These are phyloP conservation scores for Acorus gramineus DNA, from an alignment of 106 monocot species.

Conservation along the genomic window DNA sequence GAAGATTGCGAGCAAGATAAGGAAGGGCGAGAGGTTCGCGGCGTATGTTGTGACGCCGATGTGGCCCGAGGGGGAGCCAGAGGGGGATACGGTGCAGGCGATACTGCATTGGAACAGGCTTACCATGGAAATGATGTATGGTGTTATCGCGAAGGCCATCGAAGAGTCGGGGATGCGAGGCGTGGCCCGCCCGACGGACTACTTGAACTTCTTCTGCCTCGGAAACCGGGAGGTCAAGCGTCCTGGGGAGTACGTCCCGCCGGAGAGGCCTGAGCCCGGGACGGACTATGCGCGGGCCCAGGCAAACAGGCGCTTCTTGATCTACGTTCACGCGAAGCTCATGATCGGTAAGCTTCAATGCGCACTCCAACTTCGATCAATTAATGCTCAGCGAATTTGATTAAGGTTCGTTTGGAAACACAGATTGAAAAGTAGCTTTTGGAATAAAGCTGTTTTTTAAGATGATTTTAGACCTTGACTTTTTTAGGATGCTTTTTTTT, in stretches of 20 bases:
- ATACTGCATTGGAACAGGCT: constrained; percentile 51
- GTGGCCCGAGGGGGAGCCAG: constrained; percentile 68
- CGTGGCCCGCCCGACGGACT: constrained; percentile 35
- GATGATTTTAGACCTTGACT: no score
- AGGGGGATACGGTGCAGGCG: constrained; percentile 45
- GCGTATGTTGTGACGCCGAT: constrained; percentile 54
- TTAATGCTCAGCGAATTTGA: no score
- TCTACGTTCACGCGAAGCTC: constrained; percentile 64
- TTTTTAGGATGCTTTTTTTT: no score
- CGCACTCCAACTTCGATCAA: no score
- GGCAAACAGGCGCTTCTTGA: constrained; percentile 42
- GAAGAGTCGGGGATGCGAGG: constrained; percentile 28
- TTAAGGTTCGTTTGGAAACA: no score
- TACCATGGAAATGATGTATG: constrained; percentile 63
- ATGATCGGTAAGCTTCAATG: constrained; percentile 42
- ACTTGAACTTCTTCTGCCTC: constrained; percentile 55
- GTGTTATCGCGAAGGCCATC: constrained; percentile 32
- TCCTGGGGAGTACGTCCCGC: constrained; percentile 31
- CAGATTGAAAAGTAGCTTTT: no score
- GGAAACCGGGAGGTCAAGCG: constrained; percentile 31
- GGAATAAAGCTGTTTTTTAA: no score
- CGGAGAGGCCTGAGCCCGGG: constrained; percentile 27
- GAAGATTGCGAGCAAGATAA: constrained; percentile 63
- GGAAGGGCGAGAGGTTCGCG: constrained; percentile 41
- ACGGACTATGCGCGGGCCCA: constrained; percentile 47